A percentile compares a stretch with the other conserved stretches of the same genome.
Conservation (phyloP, 2,329 filamentous ascomycete genomes). For the Monosporascus sp. region DNA sequence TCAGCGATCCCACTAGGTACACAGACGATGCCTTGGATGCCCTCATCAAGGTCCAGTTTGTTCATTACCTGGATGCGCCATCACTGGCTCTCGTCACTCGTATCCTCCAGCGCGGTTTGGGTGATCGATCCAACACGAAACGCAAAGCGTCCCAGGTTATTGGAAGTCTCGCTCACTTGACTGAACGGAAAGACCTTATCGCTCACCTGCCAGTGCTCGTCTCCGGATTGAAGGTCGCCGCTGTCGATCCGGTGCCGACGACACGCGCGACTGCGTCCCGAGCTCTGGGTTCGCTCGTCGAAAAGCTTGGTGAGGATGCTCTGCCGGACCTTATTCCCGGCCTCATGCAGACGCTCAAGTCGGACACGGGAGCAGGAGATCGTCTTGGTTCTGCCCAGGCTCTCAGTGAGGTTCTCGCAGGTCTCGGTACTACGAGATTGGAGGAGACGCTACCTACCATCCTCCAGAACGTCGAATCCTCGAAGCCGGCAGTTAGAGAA, state of each 20-base stretch:
- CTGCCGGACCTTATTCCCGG: conserved; percentile 95
- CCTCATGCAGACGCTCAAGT: conserved; percentile 96
- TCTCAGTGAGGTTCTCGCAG: conserved; percentile 91
- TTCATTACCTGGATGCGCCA: conserved; percentile 96
- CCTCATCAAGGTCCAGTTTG: conserved; percentile 95
- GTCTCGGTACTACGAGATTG: conserved; percentile 82
- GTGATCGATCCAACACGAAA: conserved; percentile 90
- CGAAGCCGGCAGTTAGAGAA: conserved; percentile 85
- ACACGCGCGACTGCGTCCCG: conserved; percentile 95
- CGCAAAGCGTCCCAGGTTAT: conserved; percentile 96
- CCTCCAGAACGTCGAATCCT: conserved; percentile 88
- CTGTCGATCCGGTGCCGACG: conserved; percentile 93
- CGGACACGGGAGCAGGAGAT: conserved; percentile 93
- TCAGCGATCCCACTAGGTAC: conserved; percentile 95
- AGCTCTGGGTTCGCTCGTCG: conserved; percentile 90
- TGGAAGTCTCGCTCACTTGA: conserved; percentile 92
- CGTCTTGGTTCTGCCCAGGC: conserved; percentile 94
- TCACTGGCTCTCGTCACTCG: conserved; percentile 92
- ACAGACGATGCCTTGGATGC: conserved; percentile 91
- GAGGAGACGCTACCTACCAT: conserved; percentile 97
- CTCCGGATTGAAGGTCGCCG: conserved; percentile 78
- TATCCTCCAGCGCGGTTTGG: conserved; percentile 87
- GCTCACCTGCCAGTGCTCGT: conserved; percentile 89
- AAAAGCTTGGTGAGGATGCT: conserved; percentile 95
- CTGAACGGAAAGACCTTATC: conserved; percentile 89